These are phyloP conservation scores for Backusella macrospora DNA, from an alignment of 192 early-diverging fungal genomes.

Conservation along the genomic window DNA sequence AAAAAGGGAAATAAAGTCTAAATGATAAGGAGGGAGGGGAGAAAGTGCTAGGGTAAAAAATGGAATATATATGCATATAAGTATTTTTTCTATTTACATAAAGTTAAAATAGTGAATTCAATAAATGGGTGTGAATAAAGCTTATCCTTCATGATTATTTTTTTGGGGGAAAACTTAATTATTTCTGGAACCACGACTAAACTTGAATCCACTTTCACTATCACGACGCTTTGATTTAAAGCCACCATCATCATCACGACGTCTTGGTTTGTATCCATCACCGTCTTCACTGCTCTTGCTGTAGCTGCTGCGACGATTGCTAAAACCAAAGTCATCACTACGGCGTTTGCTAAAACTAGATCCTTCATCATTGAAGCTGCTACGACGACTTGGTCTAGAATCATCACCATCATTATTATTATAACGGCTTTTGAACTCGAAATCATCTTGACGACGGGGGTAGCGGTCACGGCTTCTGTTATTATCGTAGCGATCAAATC, in stretches of 20 bases:
- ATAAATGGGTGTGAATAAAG: neutral
- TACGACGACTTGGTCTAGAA: neutral
- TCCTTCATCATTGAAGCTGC: neutral
- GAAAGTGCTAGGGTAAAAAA: neutral
- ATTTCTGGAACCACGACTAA: neutral
- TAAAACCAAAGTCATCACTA: neutral
- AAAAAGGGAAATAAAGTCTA: neutral
- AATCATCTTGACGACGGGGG: neutral
- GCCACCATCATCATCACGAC: neutral
- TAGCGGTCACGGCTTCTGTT: neutral
- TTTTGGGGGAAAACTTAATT: too few relatives aligned
- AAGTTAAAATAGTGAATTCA: neutral
- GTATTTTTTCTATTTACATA: conserved; percentile 7
- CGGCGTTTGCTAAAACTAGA: neutral
- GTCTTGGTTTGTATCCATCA: neutral
- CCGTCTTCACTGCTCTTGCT: neutral
- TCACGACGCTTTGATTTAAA: neutral
- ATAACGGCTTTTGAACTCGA: neutral
- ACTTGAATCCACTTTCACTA: neutral
- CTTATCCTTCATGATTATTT: neutral
- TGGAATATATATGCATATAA: neutral
- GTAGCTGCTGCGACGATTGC: neutral
- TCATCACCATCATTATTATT: neutral
- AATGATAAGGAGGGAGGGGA: neutral
- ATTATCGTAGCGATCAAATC: neutral